phyloP scores from a whole-genome alignment of 2,329 filamentous ascomycete genomes.

The Claviceps pusilla region DNA sequence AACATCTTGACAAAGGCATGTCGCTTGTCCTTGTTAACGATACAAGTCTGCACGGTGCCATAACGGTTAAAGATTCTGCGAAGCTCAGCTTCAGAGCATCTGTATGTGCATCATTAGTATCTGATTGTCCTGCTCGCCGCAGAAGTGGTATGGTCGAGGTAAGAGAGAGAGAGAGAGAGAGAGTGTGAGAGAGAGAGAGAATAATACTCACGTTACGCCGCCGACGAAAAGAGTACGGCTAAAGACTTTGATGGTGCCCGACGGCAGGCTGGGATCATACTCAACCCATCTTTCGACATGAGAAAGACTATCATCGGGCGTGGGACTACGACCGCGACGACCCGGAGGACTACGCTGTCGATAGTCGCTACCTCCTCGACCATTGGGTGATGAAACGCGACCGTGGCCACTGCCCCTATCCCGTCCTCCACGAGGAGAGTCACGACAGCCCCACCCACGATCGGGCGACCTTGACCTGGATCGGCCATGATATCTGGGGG shows the following conservation, averaged over 20 bases:
- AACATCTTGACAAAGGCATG: conserved; percentile 99
- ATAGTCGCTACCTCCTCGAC: conserved; percentile 48
- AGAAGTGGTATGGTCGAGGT: background rate
- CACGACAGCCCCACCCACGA: conserved; percentile 53
- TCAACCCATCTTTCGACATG: conserved; percentile 55
- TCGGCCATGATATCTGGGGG: conserved; percentile 43
- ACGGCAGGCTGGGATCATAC: conserved; percentile 58
- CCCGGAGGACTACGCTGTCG: conserved; percentile 74
- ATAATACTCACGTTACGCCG: conserved; percentile 62
- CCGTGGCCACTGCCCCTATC: conserved; percentile 57
- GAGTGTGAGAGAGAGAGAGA: too few species aligned
- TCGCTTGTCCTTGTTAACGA: conserved; percentile 94
- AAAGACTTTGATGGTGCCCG: conserved; percentile 75
- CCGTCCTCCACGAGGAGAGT: conserved; percentile 46
- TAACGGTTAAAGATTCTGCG: conserved; percentile 66
- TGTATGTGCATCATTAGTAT: conserved; percentile 15
- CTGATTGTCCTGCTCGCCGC: too few species aligned
- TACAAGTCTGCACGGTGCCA: conserved; percentile 88
- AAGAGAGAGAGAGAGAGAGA: background rate
- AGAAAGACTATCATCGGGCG: conserved; percentile 28
- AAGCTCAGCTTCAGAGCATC: conserved; percentile 66
- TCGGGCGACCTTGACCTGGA: conserved; percentile 71
- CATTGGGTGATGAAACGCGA: conserved; percentile 40
- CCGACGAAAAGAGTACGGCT: conserved; percentile 94
- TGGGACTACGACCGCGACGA: conserved; percentile 50